Conservation (phyloP, 805 yeast genomes). For the Sugiyamaella qingdaonensis region DNA sequence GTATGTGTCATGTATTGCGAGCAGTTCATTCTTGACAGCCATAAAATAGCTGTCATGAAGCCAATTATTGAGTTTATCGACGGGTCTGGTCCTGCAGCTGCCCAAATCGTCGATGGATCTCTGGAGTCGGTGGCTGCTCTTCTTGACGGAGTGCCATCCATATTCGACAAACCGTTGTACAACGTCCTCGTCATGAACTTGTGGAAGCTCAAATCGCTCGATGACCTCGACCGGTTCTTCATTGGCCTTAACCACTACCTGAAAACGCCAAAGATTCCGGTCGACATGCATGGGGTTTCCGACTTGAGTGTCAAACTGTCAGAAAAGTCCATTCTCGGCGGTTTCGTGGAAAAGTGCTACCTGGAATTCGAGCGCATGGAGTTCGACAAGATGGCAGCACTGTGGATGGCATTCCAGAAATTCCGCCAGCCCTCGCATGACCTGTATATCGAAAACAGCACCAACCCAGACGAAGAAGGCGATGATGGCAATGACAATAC, state of each 20-base stretch:
- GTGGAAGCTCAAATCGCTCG: slow-evolving; percentile 15
- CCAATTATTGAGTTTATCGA: slow-evolving; percentile 19
- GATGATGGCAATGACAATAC: background rate
- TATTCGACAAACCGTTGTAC: slow-evolving; percentile 2
- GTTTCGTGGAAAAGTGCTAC: slow-evolving; percentile 22
- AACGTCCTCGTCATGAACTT: slow-evolving; percentile 9
- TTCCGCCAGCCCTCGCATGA: slow-evolving; percentile 27
- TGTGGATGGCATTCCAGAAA: slow-evolving; percentile 38
- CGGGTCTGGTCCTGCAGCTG: slow-evolving; percentile 7
- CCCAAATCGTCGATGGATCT: slow-evolving; percentile 6
- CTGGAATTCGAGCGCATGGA: slow-evolving; percentile 36
- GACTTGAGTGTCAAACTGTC: slow-evolving; percentile 5
- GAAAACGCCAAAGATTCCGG: slow-evolving; percentile 6
- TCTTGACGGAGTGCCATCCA: slow-evolving; percentile 3
- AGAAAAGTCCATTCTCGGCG: slow-evolving; percentile 20
- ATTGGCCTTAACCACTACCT: slow-evolving; percentile 14
- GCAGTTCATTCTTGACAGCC: slow-evolving; percentile 9
- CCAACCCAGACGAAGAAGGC: background rate
- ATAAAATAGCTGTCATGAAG: slow-evolving; percentile 26
- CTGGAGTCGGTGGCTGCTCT: background rate
- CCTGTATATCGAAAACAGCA: background rate
- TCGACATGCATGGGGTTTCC: background rate
- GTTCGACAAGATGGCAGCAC: slow-evolving; percentile 40
- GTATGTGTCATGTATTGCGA: slow-evolving; percentile 23
- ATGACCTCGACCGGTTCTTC: slow-evolving; percentile 19